A percentile compares a stretch with the other conserved stretches of the same genome.
These are phyloP conservation scores for Aspergillus pseudoterreus DNA, from an alignment of 2,329 filamentous ascomycete genomes.

Conservation along the genomic window DNA sequence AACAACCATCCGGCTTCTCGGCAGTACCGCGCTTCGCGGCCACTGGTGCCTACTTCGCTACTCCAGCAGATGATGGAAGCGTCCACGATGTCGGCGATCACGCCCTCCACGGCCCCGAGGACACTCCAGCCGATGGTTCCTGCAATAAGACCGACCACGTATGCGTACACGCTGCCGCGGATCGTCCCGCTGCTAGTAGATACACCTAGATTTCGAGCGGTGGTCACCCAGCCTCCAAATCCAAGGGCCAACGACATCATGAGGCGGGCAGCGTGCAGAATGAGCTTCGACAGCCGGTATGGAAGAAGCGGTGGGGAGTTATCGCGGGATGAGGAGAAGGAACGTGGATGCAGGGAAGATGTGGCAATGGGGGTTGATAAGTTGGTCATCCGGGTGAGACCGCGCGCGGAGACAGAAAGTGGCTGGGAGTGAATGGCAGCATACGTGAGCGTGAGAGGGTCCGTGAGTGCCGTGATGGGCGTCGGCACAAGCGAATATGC, in stretches of 20 bases:
- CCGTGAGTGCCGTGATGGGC: slow-evolving; percentile 79
- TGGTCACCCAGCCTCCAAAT: slow-evolving; percentile 95
- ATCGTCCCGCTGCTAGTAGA: slow-evolving; percentile 45
- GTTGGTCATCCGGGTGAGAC: slow-evolving; percentile 77
- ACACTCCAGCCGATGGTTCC: slow-evolving; percentile 94
- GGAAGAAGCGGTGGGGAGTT: slow-evolving; percentile 62
- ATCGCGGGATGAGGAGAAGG: slow-evolving; percentile 40
- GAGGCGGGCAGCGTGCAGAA: slow-evolving; percentile 85
- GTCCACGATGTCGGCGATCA: slow-evolving; percentile 81
- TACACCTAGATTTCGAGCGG: slow-evolving; percentile 72
- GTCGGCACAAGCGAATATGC: slow-evolving; percentile 80
- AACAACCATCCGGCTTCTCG: slow-evolving; percentile 88
- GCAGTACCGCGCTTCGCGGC: slow-evolving; percentile 69
- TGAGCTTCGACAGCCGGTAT: slow-evolving; percentile 84
- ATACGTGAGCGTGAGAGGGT: slow-evolving; percentile 88
- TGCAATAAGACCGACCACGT: slow-evolving; percentile 87
- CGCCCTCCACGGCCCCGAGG: slow-evolving; percentile 83
- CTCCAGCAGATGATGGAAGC: slow-evolving; percentile 91
- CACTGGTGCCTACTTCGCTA: slow-evolving; percentile 71
- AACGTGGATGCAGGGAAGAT: slow-evolving; percentile 54
- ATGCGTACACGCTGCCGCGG: slow-evolving; percentile 86
- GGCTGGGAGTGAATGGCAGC: slow-evolving; percentile 89
- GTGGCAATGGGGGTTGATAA: slow-evolving; percentile 66
- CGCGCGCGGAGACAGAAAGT: slow-evolving; percentile 71
- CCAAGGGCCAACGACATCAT: slow-evolving; percentile 88